Conservation (phyloP, 305 asterid genomes). For the Striga hermonthica region DNA sequence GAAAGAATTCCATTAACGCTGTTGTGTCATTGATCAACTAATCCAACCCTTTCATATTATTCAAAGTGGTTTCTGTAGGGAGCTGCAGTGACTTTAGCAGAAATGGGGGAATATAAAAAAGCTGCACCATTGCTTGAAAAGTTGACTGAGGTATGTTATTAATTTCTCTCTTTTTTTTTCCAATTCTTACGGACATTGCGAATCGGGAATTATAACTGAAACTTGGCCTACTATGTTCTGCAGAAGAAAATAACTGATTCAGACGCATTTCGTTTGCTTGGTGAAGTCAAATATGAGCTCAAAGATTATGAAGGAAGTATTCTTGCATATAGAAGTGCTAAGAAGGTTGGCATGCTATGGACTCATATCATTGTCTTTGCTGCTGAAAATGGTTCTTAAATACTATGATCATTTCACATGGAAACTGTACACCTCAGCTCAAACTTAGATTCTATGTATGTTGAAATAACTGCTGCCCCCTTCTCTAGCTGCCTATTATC, state of each 20-base stretch:
- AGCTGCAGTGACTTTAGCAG: conserved; percentile 82
- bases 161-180: conserved; percentile 19
- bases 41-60: conserved; percentile 25
- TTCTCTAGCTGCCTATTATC: not conserved
- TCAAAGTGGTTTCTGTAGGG: conserved; percentile 47
- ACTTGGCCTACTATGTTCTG: conserved; percentile 33
- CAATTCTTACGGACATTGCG: conserved; percentile 8
- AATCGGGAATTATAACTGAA: conserved; percentile 25
- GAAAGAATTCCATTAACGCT: conserved; percentile 2
- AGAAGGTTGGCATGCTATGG: conserved; percentile 49
- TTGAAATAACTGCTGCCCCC: not conserved
- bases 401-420: too few species aligned
- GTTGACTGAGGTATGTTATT: conserved; percentile 60
- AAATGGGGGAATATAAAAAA: conserved; percentile 71
- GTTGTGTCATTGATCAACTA: conserved; percentile 21
- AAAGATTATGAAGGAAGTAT: conserved; percentile 85
- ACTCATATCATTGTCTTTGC: conserved; percentile 12
- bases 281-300: conserved; percentile 83
- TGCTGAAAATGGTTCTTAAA: conserved; percentile 7
- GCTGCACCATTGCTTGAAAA: conserved; percentile 71
- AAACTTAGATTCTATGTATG: conserved; percentile 5
- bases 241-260: conserved; percentile 74
- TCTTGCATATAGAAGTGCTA: conserved; percentile 65
- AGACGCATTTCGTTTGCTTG: conserved; percentile 85
- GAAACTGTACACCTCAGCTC: conserved; percentile 20